phyloP scores from a whole-genome alignment of 2,329 filamentous ascomycete genomes.

The Botrytis porri region DNA sequence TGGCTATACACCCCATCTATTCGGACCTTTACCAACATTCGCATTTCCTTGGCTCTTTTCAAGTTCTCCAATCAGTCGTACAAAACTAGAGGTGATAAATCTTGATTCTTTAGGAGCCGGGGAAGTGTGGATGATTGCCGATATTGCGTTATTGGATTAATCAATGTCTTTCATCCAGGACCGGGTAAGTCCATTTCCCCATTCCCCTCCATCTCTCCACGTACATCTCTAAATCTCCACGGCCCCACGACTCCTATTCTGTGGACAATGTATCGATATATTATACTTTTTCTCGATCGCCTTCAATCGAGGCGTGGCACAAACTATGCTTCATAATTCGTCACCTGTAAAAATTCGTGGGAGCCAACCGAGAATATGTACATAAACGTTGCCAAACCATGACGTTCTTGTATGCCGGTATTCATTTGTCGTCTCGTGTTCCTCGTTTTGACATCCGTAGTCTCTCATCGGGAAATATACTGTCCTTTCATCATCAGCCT shows the following conservation, averaged over 20 bases:
- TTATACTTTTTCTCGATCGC: background rate
- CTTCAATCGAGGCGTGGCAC: background rate
- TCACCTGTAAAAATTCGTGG: background rate
- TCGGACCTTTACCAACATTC: background rate
- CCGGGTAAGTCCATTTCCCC: background rate
- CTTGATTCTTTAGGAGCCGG: background rate
- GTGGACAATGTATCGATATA: background rate
- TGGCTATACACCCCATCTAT: background rate
- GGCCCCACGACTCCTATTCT: background rate
- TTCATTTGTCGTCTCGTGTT: background rate
- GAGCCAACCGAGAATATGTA: background rate
- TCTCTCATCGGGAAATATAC: background rate
- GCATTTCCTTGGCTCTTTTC: background rate
- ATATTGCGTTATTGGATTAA: background rate
- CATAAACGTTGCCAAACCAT: background rate
- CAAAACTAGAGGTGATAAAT: background rate
- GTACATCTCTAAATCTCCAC: background rate
- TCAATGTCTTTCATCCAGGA: background rate
- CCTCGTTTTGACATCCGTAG: background rate
- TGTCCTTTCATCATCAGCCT: background rate
- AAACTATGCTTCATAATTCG: background rate
- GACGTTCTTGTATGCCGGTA: background rate
- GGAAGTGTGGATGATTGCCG: background rate
- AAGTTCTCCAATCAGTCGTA: background rate
- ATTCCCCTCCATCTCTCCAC: background rate